Conservation (phyloP, 257 asterid species). For the Mitragyna speciosa region DNA sequence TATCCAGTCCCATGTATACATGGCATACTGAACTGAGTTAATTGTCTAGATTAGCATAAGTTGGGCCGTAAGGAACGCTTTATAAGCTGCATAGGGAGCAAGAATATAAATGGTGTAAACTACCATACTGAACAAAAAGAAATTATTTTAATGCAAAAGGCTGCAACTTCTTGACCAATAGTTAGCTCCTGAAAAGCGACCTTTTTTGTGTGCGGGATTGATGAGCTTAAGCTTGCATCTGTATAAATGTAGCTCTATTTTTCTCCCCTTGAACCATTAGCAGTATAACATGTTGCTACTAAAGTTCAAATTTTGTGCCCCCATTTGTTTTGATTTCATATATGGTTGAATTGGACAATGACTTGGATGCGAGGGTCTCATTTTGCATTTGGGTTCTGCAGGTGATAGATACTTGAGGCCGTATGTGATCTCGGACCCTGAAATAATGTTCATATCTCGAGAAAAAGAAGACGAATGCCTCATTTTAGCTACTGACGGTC, state of each 20-base stretch:
- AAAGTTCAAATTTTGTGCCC: not conserved
- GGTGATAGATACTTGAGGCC: constrained; percentile 81
- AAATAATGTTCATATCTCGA: constrained; percentile 51
- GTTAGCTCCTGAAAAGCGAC: not conserved
- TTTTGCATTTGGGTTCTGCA: constrained; percentile 24
- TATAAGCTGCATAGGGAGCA: not conserved
- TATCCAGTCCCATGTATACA: not conserved
- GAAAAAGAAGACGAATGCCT: constrained; percentile 68
- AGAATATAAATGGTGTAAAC: not conserved
- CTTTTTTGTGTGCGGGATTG: not conserved
- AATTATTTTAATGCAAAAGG: not conserved
- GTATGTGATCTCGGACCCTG: constrained; percentile 65
- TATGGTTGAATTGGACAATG: not conserved
- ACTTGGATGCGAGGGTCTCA: not conserved
- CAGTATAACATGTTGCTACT: not conserved
- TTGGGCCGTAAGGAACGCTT: not conserved
- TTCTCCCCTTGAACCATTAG: too few species aligned
- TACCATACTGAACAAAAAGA: too few species aligned
- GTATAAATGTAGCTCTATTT: not conserved
- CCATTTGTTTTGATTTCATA: not conserved
- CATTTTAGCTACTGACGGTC: constrained; percentile 67
- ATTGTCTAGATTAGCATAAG: too few species aligned
- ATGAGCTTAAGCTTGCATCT: not conserved
- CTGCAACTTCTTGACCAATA: not conserved
- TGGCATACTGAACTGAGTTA: not conserved